A percentile compares a stretch with the other conserved stretches of the same genome.
phyloP scores from a whole-genome alignment of 2,329 filamentous ascomycete genomes.

The Verticillium alfalfae region DNA sequence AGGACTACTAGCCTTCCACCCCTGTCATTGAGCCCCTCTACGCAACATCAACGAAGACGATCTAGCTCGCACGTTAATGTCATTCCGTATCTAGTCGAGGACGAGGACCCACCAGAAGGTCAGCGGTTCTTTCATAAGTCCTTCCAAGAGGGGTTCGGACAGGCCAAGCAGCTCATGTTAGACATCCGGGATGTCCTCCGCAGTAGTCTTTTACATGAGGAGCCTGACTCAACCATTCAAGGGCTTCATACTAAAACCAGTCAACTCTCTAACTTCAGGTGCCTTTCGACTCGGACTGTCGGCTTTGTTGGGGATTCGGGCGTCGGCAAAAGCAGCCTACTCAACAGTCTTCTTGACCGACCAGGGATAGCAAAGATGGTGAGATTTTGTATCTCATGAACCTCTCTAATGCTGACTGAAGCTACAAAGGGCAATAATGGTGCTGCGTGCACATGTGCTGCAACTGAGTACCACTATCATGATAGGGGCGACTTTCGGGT shows the following conservation, averaged over 20 bases:
- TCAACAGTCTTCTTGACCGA: constrained; percentile 41
- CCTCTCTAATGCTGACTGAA: neutral
- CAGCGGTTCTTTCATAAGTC: constrained; percentile 27
- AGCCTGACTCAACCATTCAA: constrained; percentile 16
- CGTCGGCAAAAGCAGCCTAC: constrained; percentile 41
- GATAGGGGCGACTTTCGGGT: constrained; percentile 2
- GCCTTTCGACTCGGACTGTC: constrained; percentile 31
- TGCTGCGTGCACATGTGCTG: constrained; percentile 39
- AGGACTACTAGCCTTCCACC: neutral
- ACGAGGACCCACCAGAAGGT: constrained; percentile 23
- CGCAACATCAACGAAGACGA: neutral
- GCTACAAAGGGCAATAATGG: constrained; percentile 33
- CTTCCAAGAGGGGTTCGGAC: constrained; percentile 25
- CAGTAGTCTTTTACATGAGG: constrained; percentile 24
- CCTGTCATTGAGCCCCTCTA: neutral
- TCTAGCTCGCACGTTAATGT: neutral
- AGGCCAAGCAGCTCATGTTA: constrained; percentile 25
- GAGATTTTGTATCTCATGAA: constrained; percentile 13
- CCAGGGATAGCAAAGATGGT: constrained; percentile 33
- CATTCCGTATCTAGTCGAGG: constrained; percentile 8
- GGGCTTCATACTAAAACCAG: constrained; percentile 24
- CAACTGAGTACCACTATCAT: constrained; percentile 39
- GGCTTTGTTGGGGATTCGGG: constrained; percentile 44
- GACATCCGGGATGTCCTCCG: constrained; percentile 23
- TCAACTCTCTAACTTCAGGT: constrained; percentile 27